Evolutionary conservation across 805 yeast genomes (phyloP).

Genomic region (Starmerella sirachaensis): DNA sequence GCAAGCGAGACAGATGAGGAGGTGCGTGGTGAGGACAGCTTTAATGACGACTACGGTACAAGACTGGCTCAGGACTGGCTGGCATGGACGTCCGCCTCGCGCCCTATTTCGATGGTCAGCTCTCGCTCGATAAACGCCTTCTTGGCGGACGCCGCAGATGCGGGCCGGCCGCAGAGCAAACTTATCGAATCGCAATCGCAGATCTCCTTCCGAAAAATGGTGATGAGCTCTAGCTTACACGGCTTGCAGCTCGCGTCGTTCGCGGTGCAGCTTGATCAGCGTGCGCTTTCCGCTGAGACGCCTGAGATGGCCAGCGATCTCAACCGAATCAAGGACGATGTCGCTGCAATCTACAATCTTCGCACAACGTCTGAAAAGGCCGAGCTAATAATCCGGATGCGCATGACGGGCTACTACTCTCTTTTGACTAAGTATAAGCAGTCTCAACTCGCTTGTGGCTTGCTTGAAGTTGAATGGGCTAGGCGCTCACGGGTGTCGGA

Average conservation of each 20-base stretch:
- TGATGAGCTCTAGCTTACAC: slow-evolving; percentile 23
- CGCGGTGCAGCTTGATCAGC: slow-evolving; percentile 25
- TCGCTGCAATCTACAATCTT: slow-evolving; percentile 16
- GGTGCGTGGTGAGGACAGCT: background rate
- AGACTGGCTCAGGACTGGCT: slow-evolving; percentile 17
- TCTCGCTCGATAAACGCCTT: background rate
- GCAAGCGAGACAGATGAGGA: background rate
- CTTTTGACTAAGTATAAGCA: slow-evolving; percentile 14
- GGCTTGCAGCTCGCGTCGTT: slow-evolving; percentile 28
- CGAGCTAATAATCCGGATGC: slow-evolving; percentile 7
- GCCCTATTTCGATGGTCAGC: slow-evolving; percentile 13
- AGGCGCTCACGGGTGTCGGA: slow-evolving; percentile 20
- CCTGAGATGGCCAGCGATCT: slow-evolving; percentile 10
- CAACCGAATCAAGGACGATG: slow-evolving; percentile 10
- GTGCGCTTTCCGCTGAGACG: slow-evolving; percentile 6
- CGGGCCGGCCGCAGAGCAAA: background rate
- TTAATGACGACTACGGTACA: slow-evolving; percentile 11
- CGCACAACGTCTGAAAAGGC: slow-evolving; percentile 3
- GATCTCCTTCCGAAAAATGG: slow-evolving; percentile 18
- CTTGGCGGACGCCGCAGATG: background rate
- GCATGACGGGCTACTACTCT: slow-evolving; percentile 9
- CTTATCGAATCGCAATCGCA: slow-evolving; percentile 11
- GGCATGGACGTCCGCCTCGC: slow-evolving; percentile 14
- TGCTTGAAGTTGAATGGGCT: slow-evolving; percentile 25
- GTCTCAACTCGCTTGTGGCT: slow-evolving; percentile 14